phyloP scores from a whole-genome alignment of 768 basidiomycete species.

The Gloeophyllum trabeum region DNA sequence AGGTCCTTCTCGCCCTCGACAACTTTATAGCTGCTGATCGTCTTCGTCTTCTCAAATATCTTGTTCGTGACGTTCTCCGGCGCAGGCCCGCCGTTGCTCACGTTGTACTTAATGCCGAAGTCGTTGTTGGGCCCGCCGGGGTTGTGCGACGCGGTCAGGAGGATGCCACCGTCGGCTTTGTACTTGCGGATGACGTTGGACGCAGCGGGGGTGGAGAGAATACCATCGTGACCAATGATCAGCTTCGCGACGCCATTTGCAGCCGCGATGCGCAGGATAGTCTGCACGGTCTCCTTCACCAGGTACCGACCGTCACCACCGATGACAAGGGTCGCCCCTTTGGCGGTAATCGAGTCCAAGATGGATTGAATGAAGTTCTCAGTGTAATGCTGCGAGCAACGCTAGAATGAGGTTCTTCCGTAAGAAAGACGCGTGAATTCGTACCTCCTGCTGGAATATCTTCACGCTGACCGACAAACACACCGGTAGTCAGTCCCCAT shows the following conservation, averaged over 20 bases:
- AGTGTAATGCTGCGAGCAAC: conserved; percentile 75
- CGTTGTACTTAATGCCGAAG: conserved; percentile 99
- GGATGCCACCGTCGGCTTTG: conserved; percentile 93
- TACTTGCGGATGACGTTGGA: conserved; percentile 94
- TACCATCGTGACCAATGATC: conserved; percentile 84
- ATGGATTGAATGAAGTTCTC: conserved; percentile 98
- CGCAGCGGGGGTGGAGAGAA: conserved; percentile 94
- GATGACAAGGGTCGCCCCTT: conserved; percentile 81
- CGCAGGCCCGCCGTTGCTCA: conserved; percentile 94
- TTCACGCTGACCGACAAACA: conserved; percentile 57
- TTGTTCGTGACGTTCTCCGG: conserved; percentile 94
- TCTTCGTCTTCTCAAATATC: conserved; percentile 88
- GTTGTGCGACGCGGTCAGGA: conserved; percentile 95
- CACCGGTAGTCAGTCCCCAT: conserved; percentile 8
- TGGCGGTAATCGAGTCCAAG: conserved; percentile 76
- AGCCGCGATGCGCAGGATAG: conserved; percentile 87
- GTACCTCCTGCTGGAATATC: conserved; percentile 93
- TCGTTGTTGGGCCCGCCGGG: conserved; percentile 97
- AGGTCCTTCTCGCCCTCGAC: conserved; percentile 76
- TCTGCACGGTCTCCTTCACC: conserved; percentile 77
- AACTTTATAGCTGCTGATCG: conserved; percentile 75
- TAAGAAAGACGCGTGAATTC: conserved; percentile 9
- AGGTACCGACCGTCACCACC: conserved; percentile 97
- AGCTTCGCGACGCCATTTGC: conserved; percentile 89
- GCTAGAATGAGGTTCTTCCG: conserved; percentile 3